A percentile compares a stretch with the other conserved stretches of the same genome.
phyloP scores from a whole-genome alignment of 495 filamentous ascomycete genomes.

The Daldinia bambusicola region DNA sequence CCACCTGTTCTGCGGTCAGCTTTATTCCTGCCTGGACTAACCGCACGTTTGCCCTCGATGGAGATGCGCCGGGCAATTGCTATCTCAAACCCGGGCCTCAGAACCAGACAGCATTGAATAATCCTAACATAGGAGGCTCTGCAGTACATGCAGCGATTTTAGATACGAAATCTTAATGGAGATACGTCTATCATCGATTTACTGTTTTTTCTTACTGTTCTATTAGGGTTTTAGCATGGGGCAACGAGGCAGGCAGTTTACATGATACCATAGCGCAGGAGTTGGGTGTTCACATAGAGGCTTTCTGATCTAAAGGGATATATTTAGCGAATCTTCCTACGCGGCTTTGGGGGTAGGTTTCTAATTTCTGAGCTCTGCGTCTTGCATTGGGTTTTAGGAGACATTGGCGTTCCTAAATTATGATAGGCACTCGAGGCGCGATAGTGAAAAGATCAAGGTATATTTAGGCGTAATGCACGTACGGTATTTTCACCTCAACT shows the following conservation, averaged over 20 bases:
- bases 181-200: background rate
- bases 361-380: background rate
- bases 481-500: background rate
- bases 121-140: slow-evolving; percentile 39
- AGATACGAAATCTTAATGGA: slow-evolving; percentile 1
- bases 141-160: slow-evolving; percentile 45
- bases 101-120: slow-evolving; percentile 45
- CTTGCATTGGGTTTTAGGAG: background rate
- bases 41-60: slow-evolving; percentile 43
- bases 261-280: slow-evolving; percentile 37
- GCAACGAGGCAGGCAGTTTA: slow-evolving; percentile 17
- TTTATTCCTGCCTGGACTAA: slow-evolving; percentile 58
- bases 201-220: slow-evolving; percentile 19
- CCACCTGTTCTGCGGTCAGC: slow-evolving; percentile 54
- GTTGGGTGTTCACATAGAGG: slow-evolving; percentile 28
- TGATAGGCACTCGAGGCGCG: background rate
- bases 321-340: slow-evolving; percentile 15
- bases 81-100: slow-evolving; percentile 58
- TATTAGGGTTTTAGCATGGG: slow-evolving; percentile 20
- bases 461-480: no score
- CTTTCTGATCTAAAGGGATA: slow-evolving; percentile 5
- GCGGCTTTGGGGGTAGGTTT: slow-evolving; percentile 7
- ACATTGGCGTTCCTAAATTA: background rate
- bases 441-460: background rate
- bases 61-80: slow-evolving; percentile 56